Base-by-base conservation (phyloP, 2,329 filamentous ascomycete species). In the Mycogone perniciosa region DNA sequence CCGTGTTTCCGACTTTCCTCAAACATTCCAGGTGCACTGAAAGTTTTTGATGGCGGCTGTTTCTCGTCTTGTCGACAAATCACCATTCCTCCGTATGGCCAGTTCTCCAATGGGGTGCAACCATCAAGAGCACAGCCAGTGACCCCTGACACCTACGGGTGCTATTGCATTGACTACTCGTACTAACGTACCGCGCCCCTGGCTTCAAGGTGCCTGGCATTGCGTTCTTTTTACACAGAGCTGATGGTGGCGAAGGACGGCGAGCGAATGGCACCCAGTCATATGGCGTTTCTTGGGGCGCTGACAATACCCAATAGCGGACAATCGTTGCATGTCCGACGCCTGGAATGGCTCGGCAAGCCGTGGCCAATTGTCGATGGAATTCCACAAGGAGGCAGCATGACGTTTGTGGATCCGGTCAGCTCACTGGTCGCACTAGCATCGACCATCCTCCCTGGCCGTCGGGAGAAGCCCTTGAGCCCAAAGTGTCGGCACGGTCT, bases 331-430 rank as follows among this genome's bases (percentile, higher is more conserved):
- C 31, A 33, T 38, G 35, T n/a, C 35, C 20, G 35, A 35, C 46
- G 37, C 44, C 34, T 48, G 40, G 20, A 8, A 47, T 29, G 39
- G 34, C 40, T 34, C 44, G 40, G 44, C 13, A 52, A 30, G 44
- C 33, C 34, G 10, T 48, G 40, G 44, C 50, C 50, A 52, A 52
- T 52, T 27, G 46, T 43, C 31, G 42, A 44, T 34, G 50, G 27
- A n/a, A 38, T 38, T 38, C 13, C 8, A 26, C 27, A 40, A 31
- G 20, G 40, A 35, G 30, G 39, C 40, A 45, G 40, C 6, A 41
- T 48, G 45, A 52, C 50, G 33, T 20, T 31, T 52, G 50, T 48
- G 50, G 50, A 29, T 44, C 34, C 13, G 13, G 38, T 27, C 40
- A 46, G 27, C 30, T 42, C 40, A 48, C 43, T 44, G 45, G 48